phyloP scores from a whole-genome alignment of 257 asterid genomes.

The Craterostigma plantagineum region DNA sequence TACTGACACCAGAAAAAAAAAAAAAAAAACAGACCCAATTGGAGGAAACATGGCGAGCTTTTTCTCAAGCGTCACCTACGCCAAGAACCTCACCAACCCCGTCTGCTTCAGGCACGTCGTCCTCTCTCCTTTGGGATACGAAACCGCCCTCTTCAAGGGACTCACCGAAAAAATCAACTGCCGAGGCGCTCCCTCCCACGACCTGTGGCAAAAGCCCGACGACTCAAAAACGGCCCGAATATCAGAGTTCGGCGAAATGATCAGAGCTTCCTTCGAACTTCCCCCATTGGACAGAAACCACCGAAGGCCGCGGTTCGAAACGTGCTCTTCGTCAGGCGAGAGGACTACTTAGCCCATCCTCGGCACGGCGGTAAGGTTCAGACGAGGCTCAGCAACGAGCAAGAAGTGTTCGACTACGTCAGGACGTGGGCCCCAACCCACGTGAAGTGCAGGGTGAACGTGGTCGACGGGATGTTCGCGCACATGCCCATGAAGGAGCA shows the following conservation, averaged over 20 bases:
- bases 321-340: constrained; percentile 82
- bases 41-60: constrained; percentile 87
- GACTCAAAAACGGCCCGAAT: constrained; percentile 57
- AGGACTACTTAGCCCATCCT: constrained; percentile 90
- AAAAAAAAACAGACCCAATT: constrained; percentile 60
- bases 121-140: constrained; percentile 84
- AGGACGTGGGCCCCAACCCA: constrained; percentile 43
- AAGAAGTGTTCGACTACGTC: constrained; percentile 46
- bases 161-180: constrained; percentile 47
- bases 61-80: constrained; percentile 76
- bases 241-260: constrained; percentile 94
- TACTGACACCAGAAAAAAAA: background rate
- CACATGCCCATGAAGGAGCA: constrained; percentile 98
- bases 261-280: constrained; percentile 62
- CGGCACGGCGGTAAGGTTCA: constrained; percentile 86
- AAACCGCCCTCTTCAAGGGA: constrained; percentile 77
- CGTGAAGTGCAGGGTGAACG: constrained; percentile 29
- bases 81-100: constrained; percentile 48
- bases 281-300: constrained; percentile 26
- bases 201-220: constrained; percentile 49
- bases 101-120: constrained; percentile 85
- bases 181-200: constrained; percentile 54
- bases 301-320: constrained; percentile 27
- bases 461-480: constrained; percentile 74
- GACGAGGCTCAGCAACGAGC: constrained; percentile 76